Conservation (phyloP, 1,284 basidiomycete genomes). For the Microbotryum saponariae region DNA sequence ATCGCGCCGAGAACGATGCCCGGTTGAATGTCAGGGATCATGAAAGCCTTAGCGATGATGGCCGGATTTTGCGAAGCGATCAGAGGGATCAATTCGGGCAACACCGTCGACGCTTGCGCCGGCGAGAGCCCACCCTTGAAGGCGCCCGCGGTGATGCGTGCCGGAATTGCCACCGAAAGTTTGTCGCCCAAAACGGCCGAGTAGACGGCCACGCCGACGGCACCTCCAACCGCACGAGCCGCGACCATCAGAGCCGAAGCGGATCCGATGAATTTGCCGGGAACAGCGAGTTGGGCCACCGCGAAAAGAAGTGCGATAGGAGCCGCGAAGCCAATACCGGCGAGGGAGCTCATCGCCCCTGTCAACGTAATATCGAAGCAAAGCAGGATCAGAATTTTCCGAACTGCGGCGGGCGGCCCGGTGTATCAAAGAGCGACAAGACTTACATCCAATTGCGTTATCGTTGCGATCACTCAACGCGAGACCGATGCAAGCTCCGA, state of each 20-base stretch:
- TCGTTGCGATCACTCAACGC: background rate
- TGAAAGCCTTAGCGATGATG: background rate
- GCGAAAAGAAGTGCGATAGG: slow-evolving; percentile 13
- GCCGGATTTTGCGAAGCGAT: background rate
- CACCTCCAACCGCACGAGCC: background rate
- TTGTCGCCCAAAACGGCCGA: background rate
- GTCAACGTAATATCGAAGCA: background rate
- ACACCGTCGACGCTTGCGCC: background rate
- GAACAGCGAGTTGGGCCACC: slow-evolving; percentile 17
- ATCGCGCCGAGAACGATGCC: background rate
- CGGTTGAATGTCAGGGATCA: background rate
- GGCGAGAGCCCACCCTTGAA: slow-evolving; percentile 2
- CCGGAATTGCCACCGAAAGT: background rate
- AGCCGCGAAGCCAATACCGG: slow-evolving; percentile 7
- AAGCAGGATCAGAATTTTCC: slow-evolving; percentile 6
- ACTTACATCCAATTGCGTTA: background rate
- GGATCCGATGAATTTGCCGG: background rate
- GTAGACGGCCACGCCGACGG: background rate
- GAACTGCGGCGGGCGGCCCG: background rate
- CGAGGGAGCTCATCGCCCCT: slow-evolving; percentile 5
- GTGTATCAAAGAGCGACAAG: background rate
- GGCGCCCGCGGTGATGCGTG: background rate
- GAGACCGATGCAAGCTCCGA: slow-evolving; percentile 5
- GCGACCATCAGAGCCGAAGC: background rate
- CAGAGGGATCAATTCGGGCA: slow-evolving; percentile 1